Conservation (phyloP, 2,329 filamentous ascomycete genomes). For the Xylariaceae sp. region DNA sequence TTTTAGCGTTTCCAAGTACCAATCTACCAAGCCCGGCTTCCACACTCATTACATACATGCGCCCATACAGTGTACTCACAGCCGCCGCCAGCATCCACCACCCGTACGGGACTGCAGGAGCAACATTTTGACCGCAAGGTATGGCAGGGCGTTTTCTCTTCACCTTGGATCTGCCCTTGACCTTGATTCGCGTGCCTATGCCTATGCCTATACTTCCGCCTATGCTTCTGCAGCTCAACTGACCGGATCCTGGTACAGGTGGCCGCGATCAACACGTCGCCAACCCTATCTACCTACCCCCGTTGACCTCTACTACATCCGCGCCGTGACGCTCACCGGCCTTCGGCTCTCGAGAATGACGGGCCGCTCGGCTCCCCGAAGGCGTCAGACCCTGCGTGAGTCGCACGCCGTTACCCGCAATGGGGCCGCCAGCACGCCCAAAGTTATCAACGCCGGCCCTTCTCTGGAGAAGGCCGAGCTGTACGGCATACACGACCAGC, state of each 20-base stretch:
- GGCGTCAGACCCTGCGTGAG: conserved; percentile 45
- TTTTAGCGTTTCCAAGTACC: conserved; percentile 1
- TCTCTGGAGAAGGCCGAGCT: conserved; percentile 52
- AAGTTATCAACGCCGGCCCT: conserved; percentile 52
- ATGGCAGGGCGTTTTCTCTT: neutral
- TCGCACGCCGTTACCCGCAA: conserved; percentile 39
- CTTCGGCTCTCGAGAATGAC: conserved; percentile 38
- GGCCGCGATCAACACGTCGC: neutral
- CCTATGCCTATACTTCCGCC: neutral
- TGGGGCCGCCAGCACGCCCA: conserved; percentile 39
- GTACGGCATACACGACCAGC: conserved; percentile 52
- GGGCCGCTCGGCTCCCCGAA: conserved; percentile 39
- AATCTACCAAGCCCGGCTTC: neutral
- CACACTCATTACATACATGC: conserved; percentile 1
- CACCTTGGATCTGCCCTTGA: neutral
- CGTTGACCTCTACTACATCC: neutral
- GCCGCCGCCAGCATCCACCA: neutral
- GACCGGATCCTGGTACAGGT: conserved; percentile 7
- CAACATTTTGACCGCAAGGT: conserved; percentile 7
- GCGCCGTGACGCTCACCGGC: conserved; percentile 22
- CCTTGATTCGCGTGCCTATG: neutral
- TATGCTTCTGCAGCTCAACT: neutral
- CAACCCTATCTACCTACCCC: neutral
- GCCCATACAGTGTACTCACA: neutral
- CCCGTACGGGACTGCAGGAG: neutral